Evolutionary conservation across 805 yeast species (phyloP).

Genomic region (Saccharomycopsis schoenii): DNA sequence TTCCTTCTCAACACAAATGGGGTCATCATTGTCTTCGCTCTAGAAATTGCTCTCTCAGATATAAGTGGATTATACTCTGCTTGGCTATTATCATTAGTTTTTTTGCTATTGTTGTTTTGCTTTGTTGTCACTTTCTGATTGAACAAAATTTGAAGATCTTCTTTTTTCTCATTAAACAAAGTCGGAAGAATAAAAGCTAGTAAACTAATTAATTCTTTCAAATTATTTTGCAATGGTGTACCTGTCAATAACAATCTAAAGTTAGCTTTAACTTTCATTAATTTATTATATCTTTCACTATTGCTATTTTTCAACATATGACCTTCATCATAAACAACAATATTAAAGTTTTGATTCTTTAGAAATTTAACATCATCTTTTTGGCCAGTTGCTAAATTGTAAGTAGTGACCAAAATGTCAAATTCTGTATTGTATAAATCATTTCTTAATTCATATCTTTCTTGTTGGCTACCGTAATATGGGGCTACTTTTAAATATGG

Average conservation of each 20-base stretch:
- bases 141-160: slow-evolving; percentile 73
- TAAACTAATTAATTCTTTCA: slow-evolving; percentile 81
- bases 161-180: slow-evolving; percentile 70
- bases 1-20: slow-evolving; percentile 91
- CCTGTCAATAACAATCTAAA: slow-evolving; percentile 88
- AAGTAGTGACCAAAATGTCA: slow-evolving; percentile 92
- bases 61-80: slow-evolving; percentile 64
- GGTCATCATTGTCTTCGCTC: slow-evolving; percentile 97
- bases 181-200: slow-evolving; percentile 85
- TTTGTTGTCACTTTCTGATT: slow-evolving; percentile 73
- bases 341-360: slow-evolving; percentile 66
- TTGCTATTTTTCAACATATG: slow-evolving; percentile 89
- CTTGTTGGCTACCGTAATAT: slow-evolving; percentile 81
- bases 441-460: slow-evolving; percentile 75
- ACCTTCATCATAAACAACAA: slow-evolving; percentile 93
- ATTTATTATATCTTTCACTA: slow-evolving; percentile 76
- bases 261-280: slow-evolving; percentile 76
- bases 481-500: slow-evolving; percentile 80
- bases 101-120: slow-evolving; percentile 16
- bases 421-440: slow-evolving; percentile 46
- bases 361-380: slow-evolving; percentile 75
- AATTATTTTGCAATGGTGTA: slow-evolving; percentile 91
- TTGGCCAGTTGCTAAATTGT: slow-evolving; percentile 81
- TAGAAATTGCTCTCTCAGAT: slow-evolving; percentile 82
- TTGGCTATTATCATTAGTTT: slow-evolving; percentile 25